A percentile compares a stretch with the other conserved stretches of the same genome.
These are phyloP conservation scores for Nothomitra cinnamomea DNA, from an alignment of 2,329 filamentous ascomycete genomes.

Conservation along the genomic window DNA sequence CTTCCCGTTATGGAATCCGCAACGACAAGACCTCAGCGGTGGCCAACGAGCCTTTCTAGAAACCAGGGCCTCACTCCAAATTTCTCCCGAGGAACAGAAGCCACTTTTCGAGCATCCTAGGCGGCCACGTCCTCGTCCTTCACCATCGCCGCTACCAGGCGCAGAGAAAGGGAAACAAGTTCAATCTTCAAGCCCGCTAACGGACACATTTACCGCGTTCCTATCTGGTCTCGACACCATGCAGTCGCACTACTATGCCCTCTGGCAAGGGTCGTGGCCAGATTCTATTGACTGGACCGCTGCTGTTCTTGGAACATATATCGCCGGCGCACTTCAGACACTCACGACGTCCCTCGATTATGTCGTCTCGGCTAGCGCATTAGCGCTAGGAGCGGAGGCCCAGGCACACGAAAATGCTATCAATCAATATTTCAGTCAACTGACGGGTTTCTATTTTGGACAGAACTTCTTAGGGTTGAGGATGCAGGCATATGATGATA, in stretches of 20 bases:
- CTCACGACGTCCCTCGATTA: slow-evolving; percentile 40
- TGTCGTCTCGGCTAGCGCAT: too few species aligned
- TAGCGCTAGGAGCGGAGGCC: slow-evolving; percentile 16
- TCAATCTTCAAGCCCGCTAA: background rate
- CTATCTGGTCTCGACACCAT: slow-evolving; percentile 50
- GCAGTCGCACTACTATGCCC: slow-evolving; percentile 61
- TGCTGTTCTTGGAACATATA: slow-evolving; percentile 64
- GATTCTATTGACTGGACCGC: slow-evolving; percentile 84
- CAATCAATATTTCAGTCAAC: slow-evolving; percentile 63
- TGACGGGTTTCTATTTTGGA: slow-evolving; percentile 66
- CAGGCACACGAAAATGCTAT: slow-evolving; percentile 59
- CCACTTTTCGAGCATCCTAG: background rate
- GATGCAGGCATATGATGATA: slow-evolving; percentile 76
- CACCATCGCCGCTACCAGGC: background rate
- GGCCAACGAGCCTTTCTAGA: background rate
- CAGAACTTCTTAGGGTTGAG: slow-evolving; percentile 63
- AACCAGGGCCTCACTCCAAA: background rate
- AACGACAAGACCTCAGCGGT: background rate
- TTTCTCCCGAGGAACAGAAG: background rate
- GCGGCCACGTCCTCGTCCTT: background rate
- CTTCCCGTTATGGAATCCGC: background rate
- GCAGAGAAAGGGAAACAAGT: background rate
- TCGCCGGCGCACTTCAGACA: slow-evolving; percentile 57
- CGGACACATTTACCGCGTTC: slow-evolving; percentile 19
- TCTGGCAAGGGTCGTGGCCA: slow-evolving; percentile 70